Evolutionary conservation across 2,329 filamentous ascomycete genomes (phyloP).

Genomic region (Didymella sp.): DNA sequence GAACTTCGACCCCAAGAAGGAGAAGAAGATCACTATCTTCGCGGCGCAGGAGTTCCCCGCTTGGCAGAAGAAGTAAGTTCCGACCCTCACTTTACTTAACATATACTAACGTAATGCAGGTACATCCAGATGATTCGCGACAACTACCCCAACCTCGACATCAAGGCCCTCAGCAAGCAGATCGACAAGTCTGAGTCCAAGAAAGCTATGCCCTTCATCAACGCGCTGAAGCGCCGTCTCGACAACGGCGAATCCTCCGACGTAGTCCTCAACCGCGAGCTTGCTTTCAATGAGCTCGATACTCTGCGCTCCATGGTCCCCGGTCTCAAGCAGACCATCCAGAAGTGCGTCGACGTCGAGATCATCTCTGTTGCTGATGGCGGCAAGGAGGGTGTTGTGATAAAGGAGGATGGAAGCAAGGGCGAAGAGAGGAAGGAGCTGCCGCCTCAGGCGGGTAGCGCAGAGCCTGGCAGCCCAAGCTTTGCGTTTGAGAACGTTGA

Average conservation of each 20-base stretch:
- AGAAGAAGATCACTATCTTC: slow-evolving; percentile 90
- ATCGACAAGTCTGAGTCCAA: slow-evolving; percentile 92
- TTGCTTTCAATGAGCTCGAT: slow-evolving; percentile 83
- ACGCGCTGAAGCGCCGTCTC: slow-evolving; percentile 83
- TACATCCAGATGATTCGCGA: slow-evolving; percentile 45
- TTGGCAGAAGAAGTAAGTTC: slow-evolving; percentile 92
- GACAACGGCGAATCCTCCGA: slow-evolving; percentile 69
- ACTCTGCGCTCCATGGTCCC: slow-evolving; percentile 80
- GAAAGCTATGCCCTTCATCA: slow-evolving; percentile 97
- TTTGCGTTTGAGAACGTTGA: slow-evolving; percentile 85
- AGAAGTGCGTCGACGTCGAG: slow-evolving; percentile 71
- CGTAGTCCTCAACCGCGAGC: slow-evolving; percentile 79
- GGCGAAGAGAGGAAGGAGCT: slow-evolving; percentile 66
- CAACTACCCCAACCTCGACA: slow-evolving; percentile 64
- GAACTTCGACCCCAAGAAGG: slow-evolving; percentile 85
- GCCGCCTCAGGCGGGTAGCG: slow-evolving; percentile 69
- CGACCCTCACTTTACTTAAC: background rate
- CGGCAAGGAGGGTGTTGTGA: slow-evolving; percentile 67
- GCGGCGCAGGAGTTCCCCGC: slow-evolving; percentile 78
- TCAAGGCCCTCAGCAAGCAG: slow-evolving; percentile 79
- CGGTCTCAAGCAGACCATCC: slow-evolving; percentile 77
- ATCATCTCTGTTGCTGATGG: slow-evolving; percentile 75
- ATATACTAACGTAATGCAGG: slow-evolving; percentile 17
- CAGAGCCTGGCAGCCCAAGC: slow-evolving; percentile 80
- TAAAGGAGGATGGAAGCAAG: slow-evolving; percentile 60